A percentile compares a stretch with the other conserved stretches of the same genome.
Evolutionary conservation across 805 yeast genomes (phyloP).

Genomic region (Yamadazyma paraphyllophila): DNA sequence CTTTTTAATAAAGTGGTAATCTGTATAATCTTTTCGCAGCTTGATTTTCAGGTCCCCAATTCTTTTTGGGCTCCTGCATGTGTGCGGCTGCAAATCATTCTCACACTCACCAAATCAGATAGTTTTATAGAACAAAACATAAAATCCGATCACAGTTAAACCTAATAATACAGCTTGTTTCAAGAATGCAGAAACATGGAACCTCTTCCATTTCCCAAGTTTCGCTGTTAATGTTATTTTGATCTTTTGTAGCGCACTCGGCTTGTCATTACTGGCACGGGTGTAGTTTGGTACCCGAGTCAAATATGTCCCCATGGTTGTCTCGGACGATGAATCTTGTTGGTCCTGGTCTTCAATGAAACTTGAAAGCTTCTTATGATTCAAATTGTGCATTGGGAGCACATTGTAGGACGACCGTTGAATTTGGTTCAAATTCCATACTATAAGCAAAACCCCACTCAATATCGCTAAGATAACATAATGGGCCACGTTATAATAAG

Average conservation of each 20-base stretch:
- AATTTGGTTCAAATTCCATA: slow-evolving; percentile 24
- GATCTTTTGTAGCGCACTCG: not conserved
- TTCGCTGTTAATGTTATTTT: not conserved
- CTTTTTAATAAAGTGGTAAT: not conserved
- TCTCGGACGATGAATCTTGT: slow-evolving; percentile 1
- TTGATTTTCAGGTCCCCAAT: not conserved
- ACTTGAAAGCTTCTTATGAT: slow-evolving; percentile 25
- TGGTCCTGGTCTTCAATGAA: slow-evolving; percentile 32
- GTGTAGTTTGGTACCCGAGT: not conserved
- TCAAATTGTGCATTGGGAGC: slow-evolving; percentile 20
- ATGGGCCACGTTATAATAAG: slow-evolving; percentile 39
- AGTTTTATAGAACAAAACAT: slow-evolving; percentile 11
- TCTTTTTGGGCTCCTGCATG: slow-evolving; percentile 3
- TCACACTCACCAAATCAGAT: slow-evolving; percentile 1
- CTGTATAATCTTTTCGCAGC: not conserved
- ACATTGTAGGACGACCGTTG: slow-evolving; percentile 25
- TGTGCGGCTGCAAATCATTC: slow-evolving; percentile 3
- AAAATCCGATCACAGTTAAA: slow-evolving; percentile 18
- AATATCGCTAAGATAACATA: slow-evolving; percentile 37
- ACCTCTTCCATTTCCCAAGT: slow-evolving; percentile 10
- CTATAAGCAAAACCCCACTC: slow-evolving; percentile 27
- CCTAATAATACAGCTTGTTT: slow-evolving; percentile 22
- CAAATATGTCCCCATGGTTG: not conserved
- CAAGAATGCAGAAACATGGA: slow-evolving; percentile 11
- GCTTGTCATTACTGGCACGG: not conserved